Base-by-base conservation (phyloP, 2,329 filamentous ascomycete genomes). In the Fusarium subtropicale region DNA sequence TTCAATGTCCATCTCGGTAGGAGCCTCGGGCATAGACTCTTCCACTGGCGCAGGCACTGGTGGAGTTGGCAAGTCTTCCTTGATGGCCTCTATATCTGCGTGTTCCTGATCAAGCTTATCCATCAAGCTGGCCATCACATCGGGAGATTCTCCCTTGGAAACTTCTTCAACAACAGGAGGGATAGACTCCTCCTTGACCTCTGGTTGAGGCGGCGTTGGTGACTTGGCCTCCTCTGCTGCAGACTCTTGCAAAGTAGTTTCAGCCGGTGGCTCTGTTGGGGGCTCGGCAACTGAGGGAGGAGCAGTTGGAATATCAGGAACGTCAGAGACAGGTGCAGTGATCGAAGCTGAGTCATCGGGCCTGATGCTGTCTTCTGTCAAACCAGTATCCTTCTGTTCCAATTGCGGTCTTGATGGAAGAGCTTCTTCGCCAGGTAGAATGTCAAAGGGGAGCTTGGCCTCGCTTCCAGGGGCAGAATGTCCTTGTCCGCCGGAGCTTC, bases 91-190 rank as follows among this genome's bases (percentile, higher is more conserved):
- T 26, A 28, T 68, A 52, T 36, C 61, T 34, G 38, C 58, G 11
- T 69, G 74, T 60, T 83, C 81, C 33, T 80, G 78, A 58, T 84
- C 80, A 36, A 85, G 76, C 34, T 82, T 83, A 2, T 81, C 78
- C 69, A 85, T 80, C 2, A 84, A 72, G n/a, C 79, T 81, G n/a
- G 79, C 80, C 24, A 85, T 78, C 36, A 85, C 57, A 69, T 85
- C 82, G 10, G 81, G 77, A 28, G 61, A 64, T 9, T 34, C 60
- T 16, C 31, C 50, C 3, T 41, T 54, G 41, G 33, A 20, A 22
- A 48, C 16, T 20, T 63, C 60, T 36, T 81, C 81, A 16, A 80
- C 79, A 3, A 78, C 74, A 33, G 76, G 77, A 34, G 59, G 75
- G 33, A 76, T 76, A 20, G 54, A 55, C 20, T 78, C 76, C 12